Conservation (phyloP, 1,284 basidiomycete genomes). For the Kwoniella shivajii region DNA sequence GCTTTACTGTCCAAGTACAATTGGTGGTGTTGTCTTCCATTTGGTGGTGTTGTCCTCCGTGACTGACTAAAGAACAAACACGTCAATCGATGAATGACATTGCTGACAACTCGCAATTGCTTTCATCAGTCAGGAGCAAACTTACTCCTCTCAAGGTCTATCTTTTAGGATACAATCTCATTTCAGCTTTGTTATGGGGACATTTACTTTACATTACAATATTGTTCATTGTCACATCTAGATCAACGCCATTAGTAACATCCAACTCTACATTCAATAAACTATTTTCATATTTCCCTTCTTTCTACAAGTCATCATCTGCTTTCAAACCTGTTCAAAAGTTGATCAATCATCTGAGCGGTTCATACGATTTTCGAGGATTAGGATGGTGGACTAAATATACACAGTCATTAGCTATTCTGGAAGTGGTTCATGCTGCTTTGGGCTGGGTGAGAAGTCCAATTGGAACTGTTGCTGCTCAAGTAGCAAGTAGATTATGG, state of each 20-base stretch:
- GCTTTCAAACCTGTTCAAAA: slow-evolving; percentile 30
- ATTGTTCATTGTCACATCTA: slow-evolving; percentile 37
- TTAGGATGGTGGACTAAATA: slow-evolving; percentile 68
- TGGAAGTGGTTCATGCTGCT: slow-evolving; percentile 81
- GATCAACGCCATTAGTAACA: slow-evolving; percentile 9
- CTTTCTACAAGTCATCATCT: slow-evolving; percentile 30
- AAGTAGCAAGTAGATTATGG: slow-evolving; percentile 84
- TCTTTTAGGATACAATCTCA: slow-evolving; percentile 74
- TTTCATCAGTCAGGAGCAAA: slow-evolving; percentile 12
- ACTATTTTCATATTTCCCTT: slow-evolving; percentile 16
- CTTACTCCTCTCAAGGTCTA: slow-evolving; percentile 59
- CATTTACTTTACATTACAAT: slow-evolving; percentile 64
- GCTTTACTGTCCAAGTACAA: slow-evolving; percentile 52
- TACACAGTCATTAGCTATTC: slow-evolving; percentile 76
- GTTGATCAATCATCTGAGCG: slow-evolving; percentile 60
- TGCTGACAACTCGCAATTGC: too few species aligned
- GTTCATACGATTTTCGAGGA: slow-evolving; percentile 50
- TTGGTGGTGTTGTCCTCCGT: too few species aligned
- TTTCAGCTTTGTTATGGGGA: slow-evolving; percentile 72
- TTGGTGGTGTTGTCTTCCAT: too few species aligned
- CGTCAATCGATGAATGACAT: too few species aligned
- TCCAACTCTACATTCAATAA: slow-evolving; percentile 8
- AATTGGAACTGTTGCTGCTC: slow-evolving; percentile 76
- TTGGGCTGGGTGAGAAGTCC: slow-evolving; percentile 83
- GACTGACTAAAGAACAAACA: too few species aligned